phyloP scores from a whole-genome alignment of 148 eudicot genomes.

The Fagopyrum homotropicum region DNA sequence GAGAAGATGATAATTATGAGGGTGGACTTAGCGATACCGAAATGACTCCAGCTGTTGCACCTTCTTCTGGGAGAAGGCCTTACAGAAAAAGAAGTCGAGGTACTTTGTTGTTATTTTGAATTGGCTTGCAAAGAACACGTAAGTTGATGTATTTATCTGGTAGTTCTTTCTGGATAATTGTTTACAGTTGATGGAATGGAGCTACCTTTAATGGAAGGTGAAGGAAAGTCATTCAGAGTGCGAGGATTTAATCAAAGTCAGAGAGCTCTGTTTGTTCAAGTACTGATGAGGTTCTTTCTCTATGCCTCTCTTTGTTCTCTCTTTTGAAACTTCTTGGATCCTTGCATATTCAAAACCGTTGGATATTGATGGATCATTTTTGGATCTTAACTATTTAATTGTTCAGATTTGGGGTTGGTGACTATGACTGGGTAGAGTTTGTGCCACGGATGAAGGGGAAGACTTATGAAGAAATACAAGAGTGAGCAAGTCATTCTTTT shows the following conservation, averaged over 20 bases:
- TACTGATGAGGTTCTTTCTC: slow-evolving; percentile 73
- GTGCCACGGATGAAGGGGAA: slow-evolving; percentile 84
- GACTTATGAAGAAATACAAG: slow-evolving; percentile 63
- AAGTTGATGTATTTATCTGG: slow-evolving; percentile 6
- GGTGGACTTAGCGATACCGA: slow-evolving; percentile 76
- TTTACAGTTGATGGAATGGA: slow-evolving; percentile 56
- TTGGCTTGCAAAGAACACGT: neutral
- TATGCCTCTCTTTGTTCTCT: neutral
- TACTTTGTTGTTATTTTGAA: slow-evolving; percentile 19
- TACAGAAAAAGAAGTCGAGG: slow-evolving; percentile 78
- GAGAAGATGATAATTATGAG: slow-evolving; percentile 93
- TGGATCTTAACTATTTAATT: slow-evolving; percentile 5
- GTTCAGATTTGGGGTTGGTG: slow-evolving; percentile 81
- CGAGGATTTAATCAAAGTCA: slow-evolving; percentile 91
- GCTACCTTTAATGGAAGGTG: slow-evolving; percentile 93
- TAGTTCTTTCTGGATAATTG: slow-evolving; percentile 9
- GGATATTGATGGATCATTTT: neutral
- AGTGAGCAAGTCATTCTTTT: slow-evolving; percentile 38
- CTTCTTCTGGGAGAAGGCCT: slow-evolving; percentile 51
- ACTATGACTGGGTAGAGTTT: slow-evolving; percentile 85
- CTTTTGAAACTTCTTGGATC: neutral
- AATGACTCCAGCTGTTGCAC: slow-evolving; percentile 42
- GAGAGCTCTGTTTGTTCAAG: slow-evolving; percentile 83
- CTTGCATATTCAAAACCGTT: neutral
- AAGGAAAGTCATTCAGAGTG: slow-evolving; percentile 83